Base-by-base conservation (phyloP, 148 eudicot species). In the Chenopodium berlandieri region DNA sequence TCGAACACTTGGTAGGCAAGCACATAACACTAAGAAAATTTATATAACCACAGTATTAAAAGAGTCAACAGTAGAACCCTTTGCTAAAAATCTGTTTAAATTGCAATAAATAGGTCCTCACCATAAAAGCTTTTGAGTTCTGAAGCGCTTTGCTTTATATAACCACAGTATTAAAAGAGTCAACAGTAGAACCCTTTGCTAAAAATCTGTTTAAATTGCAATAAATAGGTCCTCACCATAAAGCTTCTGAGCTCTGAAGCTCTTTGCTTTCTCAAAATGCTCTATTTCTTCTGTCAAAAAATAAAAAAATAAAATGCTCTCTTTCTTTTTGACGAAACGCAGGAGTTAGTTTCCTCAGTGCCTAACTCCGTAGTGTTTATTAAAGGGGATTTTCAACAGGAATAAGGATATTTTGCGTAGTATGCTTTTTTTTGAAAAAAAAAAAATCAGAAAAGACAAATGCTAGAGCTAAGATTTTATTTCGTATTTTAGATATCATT, bases 1-100 rank as follows among this genome's bases (percentile, higher is more conserved):
- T 84, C 86, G 80, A 84, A 76, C 80, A 84, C 13, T 76, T 80
- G 83, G 83, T n/a, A 60, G 66, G 77, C 80, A 76, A 68, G 31
- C 83, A 27, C 19, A 67, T 37, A 31, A 37, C 37, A 50, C 46
- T 20, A 37, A 47, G 12, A 54, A 32, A 32, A 32, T 32, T 32
- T 32, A 32, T 32, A 32, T 32, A 40, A 0, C 37, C 0, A 7
- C 40, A 13, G 16, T 32, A 69, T 3, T 3, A 69, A 31, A 11
- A 1, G 72, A 13, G 2, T 32, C 44, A 22, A 20, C 1, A 0
- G 1, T 20, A 6, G 25, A 2, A 23, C 0, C 2, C 2, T 62
- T 0, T 11, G 63, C 22, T 56, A 17, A 14, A 11, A 56, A 19
- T 56, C 19, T 5, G 63, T 56, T 17, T 56, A 5, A 50, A 14